Conservation (phyloP, 108 stramenopile species). For the Nannochloropsis gaditana region DNA sequence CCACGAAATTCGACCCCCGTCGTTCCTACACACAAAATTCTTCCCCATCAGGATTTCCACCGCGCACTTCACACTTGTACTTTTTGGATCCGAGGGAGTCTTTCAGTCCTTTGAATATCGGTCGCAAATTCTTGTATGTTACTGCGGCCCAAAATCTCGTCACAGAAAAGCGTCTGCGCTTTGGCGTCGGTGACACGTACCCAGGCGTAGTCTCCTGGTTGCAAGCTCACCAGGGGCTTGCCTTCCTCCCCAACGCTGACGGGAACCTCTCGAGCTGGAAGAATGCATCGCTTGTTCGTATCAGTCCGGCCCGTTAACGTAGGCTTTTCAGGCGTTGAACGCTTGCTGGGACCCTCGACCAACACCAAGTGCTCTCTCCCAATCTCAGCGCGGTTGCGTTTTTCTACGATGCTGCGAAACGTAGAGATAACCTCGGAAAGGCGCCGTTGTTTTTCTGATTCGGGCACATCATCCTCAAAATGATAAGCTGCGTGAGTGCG, state of each 20-base stretch:
- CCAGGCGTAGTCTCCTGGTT: slow-evolving; percentile 37
- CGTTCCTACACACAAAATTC: no score
- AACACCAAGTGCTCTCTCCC: slow-evolving; percentile 45
- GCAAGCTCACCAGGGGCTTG: neutral
- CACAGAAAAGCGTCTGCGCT: slow-evolving; percentile 31
- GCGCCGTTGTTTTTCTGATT: slow-evolving; percentile 73
- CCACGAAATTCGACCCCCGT: no score
- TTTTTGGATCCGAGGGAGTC: no score
- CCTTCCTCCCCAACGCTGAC: neutral
- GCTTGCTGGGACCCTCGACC: slow-evolving; percentile 54
- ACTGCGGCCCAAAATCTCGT: neutral
- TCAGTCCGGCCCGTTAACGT: slow-evolving; percentile 44
- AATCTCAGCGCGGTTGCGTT: slow-evolving; percentile 31
- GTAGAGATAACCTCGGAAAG: slow-evolving; percentile 55
- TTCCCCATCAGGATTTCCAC: no score
- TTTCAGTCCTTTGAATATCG: neutral
- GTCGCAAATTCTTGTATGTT: neutral
- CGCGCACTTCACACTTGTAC: no score
- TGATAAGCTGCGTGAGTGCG: slow-evolving; percentile 85
- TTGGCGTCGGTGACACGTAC: slow-evolving; percentile 31
- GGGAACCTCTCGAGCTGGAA: slow-evolving; percentile 27
- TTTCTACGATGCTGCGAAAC: slow-evolving; percentile 27
- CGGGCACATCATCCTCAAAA: slow-evolving; percentile 86
- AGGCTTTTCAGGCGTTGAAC: slow-evolving; percentile 22
- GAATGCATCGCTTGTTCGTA: slow-evolving; percentile 43